Evolutionary conservation across 2,329 filamentous ascomycete species (phyloP).

Genomic region (Bipolaris bicolor): DNA sequence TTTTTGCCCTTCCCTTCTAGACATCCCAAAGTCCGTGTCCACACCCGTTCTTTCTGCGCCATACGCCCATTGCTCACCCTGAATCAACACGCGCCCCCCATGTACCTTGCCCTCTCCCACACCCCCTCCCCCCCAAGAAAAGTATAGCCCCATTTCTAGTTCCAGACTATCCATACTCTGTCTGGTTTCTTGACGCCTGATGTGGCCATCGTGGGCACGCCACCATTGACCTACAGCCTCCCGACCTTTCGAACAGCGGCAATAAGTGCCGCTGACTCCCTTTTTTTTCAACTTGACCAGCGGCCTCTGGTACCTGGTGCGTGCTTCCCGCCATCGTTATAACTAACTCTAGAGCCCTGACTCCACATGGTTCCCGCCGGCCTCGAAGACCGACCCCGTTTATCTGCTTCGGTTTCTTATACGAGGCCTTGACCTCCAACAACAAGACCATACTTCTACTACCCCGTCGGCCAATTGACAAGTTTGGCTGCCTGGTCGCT

Average conservation of each 20-base stretch:
- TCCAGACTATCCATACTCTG: slow-evolving; percentile 31
- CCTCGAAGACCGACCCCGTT: slow-evolving; percentile 23
- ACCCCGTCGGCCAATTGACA: slow-evolving; percentile 3
- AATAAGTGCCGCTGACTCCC: slow-evolving; percentile 33
- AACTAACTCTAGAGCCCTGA: slow-evolving; percentile 34
- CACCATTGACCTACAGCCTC: slow-evolving; percentile 40
- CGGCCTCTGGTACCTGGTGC: slow-evolving; percentile 42
- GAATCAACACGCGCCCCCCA: slow-evolving; percentile 22
- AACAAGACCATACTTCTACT: slow-evolving; percentile 19
- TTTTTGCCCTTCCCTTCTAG: slow-evolving; percentile 31
- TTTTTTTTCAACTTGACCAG: slow-evolving; percentile 25
- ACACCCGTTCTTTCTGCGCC: slow-evolving; percentile 35
- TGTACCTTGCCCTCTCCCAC: slow-evolving; percentile 21
- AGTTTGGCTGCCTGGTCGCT: slow-evolving; percentile 16
- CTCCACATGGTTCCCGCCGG: slow-evolving; percentile 38
- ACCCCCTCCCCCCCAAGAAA: slow-evolving; percentile 10
- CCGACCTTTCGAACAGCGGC: slow-evolving; percentile 29
- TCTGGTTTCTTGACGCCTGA: slow-evolving; percentile 25
- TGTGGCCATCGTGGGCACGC: slow-evolving; percentile 31
- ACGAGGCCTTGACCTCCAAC: slow-evolving; percentile 22
- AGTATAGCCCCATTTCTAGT: slow-evolving; percentile 32
- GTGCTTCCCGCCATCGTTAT: slow-evolving; percentile 40
- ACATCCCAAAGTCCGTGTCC: slow-evolving; percentile 29
- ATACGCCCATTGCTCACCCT: slow-evolving; percentile 37
- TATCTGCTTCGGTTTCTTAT: slow-evolving; percentile 18